These are phyloP conservation scores for Coccomyxa subellipsoidea DNA, from an alignment of 163 green algal genomes.

Conservation along the genomic window DNA sequence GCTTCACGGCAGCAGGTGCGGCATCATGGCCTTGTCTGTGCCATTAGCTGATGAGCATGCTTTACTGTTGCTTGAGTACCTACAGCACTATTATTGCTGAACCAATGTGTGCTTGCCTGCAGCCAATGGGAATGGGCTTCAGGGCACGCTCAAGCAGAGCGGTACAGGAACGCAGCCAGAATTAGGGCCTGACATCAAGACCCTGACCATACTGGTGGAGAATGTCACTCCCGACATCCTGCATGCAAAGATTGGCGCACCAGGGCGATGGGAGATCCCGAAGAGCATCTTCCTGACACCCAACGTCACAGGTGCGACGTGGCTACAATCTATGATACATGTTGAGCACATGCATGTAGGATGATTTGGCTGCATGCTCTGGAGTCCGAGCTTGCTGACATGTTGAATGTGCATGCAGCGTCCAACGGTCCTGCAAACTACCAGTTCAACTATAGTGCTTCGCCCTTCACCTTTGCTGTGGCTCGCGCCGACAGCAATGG, in stretches of 20 bases:
- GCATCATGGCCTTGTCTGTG: not conserved
- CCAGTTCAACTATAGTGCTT: conserved; percentile 6
- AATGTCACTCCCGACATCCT: conserved; percentile 13
- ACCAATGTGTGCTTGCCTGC: not conserved
- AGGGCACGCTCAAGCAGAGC: not conserved
- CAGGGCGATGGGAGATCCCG: conserved; percentile 15
- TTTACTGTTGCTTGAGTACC: not conserved
- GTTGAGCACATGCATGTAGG: not conserved
- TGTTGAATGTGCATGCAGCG: not conserved
- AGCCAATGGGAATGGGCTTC: not conserved
- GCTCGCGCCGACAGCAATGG: not conserved
- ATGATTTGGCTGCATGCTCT: not conserved
- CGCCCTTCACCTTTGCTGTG: conserved; percentile 16
- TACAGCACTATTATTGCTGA: not conserved
- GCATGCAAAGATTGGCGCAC: conserved; percentile 6
- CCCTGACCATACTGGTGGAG: not conserved
- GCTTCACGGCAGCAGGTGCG: not conserved
- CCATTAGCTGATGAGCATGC: not conserved
- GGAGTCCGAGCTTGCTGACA: not conserved
- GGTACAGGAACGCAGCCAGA: not conserved
- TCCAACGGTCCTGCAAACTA: conserved; percentile 5
- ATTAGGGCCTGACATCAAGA: conserved; percentile 1
- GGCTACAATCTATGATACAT: not conserved
- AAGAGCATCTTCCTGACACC: conserved; percentile 2
- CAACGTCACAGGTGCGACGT: not conserved